These are phyloP conservation scores for Bryopsis sp. DNA, from an alignment of 139 green algal genomes.

Conservation along the genomic window DNA sequence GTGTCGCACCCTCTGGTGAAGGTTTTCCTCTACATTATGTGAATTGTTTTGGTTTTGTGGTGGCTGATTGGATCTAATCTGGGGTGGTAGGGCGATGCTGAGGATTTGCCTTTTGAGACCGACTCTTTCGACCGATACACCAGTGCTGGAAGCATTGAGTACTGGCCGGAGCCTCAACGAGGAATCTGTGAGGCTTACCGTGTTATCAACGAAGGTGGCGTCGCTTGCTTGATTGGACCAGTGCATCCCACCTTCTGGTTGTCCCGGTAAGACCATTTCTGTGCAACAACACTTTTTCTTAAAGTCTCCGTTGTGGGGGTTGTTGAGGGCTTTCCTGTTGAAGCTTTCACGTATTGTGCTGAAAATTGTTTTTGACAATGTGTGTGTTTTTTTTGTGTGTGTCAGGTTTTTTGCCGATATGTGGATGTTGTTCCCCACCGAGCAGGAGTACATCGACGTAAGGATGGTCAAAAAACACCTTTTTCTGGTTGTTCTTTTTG, in stretches of 20 bases:
- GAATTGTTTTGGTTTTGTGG: too few relatives aligned
- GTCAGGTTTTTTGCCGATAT: constrained; percentile 71
- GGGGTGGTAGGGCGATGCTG: constrained; percentile 76
- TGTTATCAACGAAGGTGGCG: constrained; percentile 81
- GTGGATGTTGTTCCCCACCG: constrained; percentile 96
- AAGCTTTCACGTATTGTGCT: too few relatives aligned
- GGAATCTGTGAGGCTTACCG: constrained; percentile 81
- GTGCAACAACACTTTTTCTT: not conserved
- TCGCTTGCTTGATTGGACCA: constrained; percentile 86
- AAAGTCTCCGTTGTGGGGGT: not conserved
- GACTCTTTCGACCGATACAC: constrained; percentile 89
- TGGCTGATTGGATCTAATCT: too few relatives aligned
- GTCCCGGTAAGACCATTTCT: constrained; percentile 30
- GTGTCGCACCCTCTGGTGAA: not conserved
- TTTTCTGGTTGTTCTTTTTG: too few relatives aligned
- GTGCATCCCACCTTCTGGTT: constrained; percentile 85
- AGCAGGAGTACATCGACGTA: constrained; percentile 87
- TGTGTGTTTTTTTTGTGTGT: not conserved
- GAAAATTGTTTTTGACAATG: not conserved
- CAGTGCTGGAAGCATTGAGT: constrained; percentile 85
- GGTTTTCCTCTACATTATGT: not conserved
- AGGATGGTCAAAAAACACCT: not conserved
- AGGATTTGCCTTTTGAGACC: constrained; percentile 82
- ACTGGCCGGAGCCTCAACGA: constrained; percentile 89
- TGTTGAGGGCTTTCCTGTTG: too few relatives aligned